Base-by-base conservation (phyloP, 78 protist genomes). In the Reticulomyxa filosa region DNA sequence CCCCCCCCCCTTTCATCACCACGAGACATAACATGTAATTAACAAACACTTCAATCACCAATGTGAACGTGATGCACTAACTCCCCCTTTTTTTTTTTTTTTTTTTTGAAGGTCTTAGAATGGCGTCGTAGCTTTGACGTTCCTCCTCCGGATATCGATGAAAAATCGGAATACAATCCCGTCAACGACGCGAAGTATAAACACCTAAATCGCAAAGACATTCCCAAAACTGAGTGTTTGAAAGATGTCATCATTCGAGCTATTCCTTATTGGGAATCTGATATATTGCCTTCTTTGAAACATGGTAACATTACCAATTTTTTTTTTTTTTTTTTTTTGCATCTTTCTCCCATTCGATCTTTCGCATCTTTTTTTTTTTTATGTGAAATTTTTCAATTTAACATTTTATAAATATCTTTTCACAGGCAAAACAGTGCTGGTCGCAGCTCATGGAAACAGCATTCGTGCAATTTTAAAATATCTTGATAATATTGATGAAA, bases 51-150 rank as follows among this genome's bases (percentile, higher is more conserved):
- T 20, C 50, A 20, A 17, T 20, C 50, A 17, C 50, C 17, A 42
- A 17, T 13, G 25, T 13, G 25, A 17, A 13, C 17, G 50, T 17
- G 17, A 17, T 13, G 13, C 25, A 17, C 13, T 42, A 17, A 20
- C 25, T 42, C 25, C 25, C 50, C 13, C 25, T 13, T 17, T 13
- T 13, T 42, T 13, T 7, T 27, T 20, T 10, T 27, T n/a, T n/a
- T n/a, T n/a, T n/a, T n/a, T n/a, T n/a, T n/a, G n/a, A 38, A 65
- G 57, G 73, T 69, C 34, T 6, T 46, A 20, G 1, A 39, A 23
- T 74, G 79, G 79, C 57, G 79, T 13, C 59, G 79, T 30, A 57
- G 68, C 30, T 72, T 32, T 65, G 39, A 65, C 23, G 32, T 20
- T 20, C 77, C 77, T 7, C 77, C 77, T 3, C 77, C 77, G 25